Percentiles rank a stretch among this genome's conserved stretches.
phyloP scores from a whole-genome alignment of 2,329 filamentous ascomycete species.

The Penicillium crustosum region DNA sequence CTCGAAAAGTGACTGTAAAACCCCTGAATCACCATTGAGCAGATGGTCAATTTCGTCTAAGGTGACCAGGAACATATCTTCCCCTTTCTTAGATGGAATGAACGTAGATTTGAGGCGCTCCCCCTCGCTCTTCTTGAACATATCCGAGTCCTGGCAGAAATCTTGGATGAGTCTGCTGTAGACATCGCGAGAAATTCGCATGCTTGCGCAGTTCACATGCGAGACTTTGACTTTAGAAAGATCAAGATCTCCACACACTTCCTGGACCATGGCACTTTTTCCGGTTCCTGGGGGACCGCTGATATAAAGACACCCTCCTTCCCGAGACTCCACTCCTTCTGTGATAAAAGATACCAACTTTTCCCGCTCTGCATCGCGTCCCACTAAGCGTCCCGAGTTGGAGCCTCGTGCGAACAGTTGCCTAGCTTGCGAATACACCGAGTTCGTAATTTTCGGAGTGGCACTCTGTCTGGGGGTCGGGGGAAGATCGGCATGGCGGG shows the following conservation, averaged over 20 bases:
- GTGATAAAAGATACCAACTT: constrained; percentile 70
- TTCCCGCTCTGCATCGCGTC: constrained; percentile 67
- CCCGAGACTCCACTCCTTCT: constrained; percentile 58
- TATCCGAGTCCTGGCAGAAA: constrained; percentile 62
- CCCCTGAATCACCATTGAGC: constrained; percentile 80
- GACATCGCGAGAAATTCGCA: constrained; percentile 83
- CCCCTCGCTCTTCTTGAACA: constrained; percentile 66
- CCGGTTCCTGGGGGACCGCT: constrained; percentile 95
- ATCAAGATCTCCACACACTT: constrained; percentile 66
- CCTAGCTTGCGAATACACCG: constrained; percentile 82
- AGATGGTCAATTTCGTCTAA: constrained; percentile 96
- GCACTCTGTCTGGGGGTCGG: constrained; percentile 61
- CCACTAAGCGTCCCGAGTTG: constrained; percentile 71
- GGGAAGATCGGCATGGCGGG: constrained; percentile 38
- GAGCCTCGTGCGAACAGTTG: constrained; percentile 82
- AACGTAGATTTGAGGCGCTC: constrained; percentile 70
- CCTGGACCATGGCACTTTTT: constrained; percentile 89
- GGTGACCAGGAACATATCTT: constrained; percentile 71
- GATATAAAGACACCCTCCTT: constrained; percentile 84
- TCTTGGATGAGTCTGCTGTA: constrained; percentile 75
- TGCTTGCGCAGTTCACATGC: constrained; percentile 96
- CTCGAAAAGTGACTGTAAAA: constrained; percentile 91
- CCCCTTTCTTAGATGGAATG: constrained; percentile 57
- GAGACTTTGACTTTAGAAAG: constrained; percentile 62
- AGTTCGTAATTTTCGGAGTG: constrained; percentile 64